Conservation (phyloP, 2,329 filamentous ascomycete genomes). For the Calonectria honghensis region DNA sequence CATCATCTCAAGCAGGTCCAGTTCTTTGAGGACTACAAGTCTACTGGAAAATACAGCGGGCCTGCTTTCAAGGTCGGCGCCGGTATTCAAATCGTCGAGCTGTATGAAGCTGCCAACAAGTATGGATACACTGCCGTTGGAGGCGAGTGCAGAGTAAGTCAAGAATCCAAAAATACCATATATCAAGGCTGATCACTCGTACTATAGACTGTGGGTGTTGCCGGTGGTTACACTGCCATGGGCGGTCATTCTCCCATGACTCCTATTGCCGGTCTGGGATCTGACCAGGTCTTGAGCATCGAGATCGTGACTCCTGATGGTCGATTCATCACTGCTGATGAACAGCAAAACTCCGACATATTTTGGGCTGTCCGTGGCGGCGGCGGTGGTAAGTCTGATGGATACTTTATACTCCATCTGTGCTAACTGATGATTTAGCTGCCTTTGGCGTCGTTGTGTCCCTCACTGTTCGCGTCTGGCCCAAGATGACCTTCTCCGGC, state of each 20-base stretch:
- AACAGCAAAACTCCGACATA: constrained; percentile 65
- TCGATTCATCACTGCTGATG: constrained; percentile 62
- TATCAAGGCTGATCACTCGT: not conserved
- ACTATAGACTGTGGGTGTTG: constrained; percentile 54
- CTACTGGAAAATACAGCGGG: constrained; percentile 60
- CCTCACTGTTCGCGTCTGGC: constrained; percentile 55
- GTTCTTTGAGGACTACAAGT: constrained; percentile 51
- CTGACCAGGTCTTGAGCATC: constrained; percentile 71
- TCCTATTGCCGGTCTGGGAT: constrained; percentile 63
- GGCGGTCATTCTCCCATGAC: constrained; percentile 71
- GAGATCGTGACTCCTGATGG: constrained; percentile 69
- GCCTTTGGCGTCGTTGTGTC: constrained; percentile 66
- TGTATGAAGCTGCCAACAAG: constrained; percentile 69
- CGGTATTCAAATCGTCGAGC: constrained; percentile 71
- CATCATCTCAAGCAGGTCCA: constrained; percentile 69
- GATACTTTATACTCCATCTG: not conserved
- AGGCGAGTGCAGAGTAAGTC: constrained; percentile 66
- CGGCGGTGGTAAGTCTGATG: constrained; percentile 42
- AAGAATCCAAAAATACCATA: not conserved
- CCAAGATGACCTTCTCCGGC: constrained; percentile 58
- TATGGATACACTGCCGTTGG: constrained; percentile 70
- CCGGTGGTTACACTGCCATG: constrained; percentile 57
- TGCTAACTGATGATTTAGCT: constrained; percentile 46
- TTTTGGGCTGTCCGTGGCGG: constrained; percentile 71
- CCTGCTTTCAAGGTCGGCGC: constrained; percentile 73